Evolutionary conservation across 108 stramenopile genomes (phyloP).

Genomic region (Cylindrotheca fusiformis): DNA sequence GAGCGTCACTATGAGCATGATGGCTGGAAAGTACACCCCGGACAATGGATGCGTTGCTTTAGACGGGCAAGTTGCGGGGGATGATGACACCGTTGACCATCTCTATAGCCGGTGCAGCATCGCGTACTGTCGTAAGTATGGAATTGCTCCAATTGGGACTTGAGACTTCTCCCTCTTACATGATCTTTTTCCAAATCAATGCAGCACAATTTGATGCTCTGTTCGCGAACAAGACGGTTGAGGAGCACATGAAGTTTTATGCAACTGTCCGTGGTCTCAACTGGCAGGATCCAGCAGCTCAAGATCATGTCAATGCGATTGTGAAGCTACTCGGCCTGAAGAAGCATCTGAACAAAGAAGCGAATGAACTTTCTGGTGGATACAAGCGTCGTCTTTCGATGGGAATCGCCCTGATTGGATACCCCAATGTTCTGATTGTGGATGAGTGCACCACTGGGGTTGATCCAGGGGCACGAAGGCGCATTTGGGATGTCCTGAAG

Average conservation of each 20-base stretch:
- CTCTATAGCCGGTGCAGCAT: conserved; percentile 20
- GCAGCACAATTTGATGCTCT: conserved; percentile 58
- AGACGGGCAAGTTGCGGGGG: conserved; percentile 14
- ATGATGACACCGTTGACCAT: conserved; percentile 5
- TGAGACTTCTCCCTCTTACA: no score
- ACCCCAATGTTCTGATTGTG: conserved; percentile 65
- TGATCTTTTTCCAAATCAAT: no score
- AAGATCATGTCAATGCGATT: conserved; percentile 31
- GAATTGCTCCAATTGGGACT: no score
- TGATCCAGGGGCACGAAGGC: conserved; percentile 53
- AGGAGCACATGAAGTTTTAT: conserved; percentile 60
- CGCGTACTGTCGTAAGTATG: conserved; percentile 38
- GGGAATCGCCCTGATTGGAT: conserved; percentile 80
- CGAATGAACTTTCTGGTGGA: conserved; percentile 77
- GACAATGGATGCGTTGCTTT: conserved; percentile 29
- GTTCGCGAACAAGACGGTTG: conserved; percentile 49
- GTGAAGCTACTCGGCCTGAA: conserved; percentile 20
- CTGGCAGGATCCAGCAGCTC: conserved; percentile 24
- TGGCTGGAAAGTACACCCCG: conserved; percentile 33
- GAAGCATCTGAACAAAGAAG: conserved; percentile 23
- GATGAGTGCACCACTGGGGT: conserved; percentile 78
- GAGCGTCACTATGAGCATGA: conserved; percentile 28
- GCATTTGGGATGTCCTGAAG: conserved; percentile 50
- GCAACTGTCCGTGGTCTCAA: conserved; percentile 39
- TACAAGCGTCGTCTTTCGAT: conserved; percentile 89